Percentiles rank a stretch among this genome's conserved stretches.
phyloP scores from a whole-genome alignment of 129 eudicot species.

The Apium graveolens region DNA sequence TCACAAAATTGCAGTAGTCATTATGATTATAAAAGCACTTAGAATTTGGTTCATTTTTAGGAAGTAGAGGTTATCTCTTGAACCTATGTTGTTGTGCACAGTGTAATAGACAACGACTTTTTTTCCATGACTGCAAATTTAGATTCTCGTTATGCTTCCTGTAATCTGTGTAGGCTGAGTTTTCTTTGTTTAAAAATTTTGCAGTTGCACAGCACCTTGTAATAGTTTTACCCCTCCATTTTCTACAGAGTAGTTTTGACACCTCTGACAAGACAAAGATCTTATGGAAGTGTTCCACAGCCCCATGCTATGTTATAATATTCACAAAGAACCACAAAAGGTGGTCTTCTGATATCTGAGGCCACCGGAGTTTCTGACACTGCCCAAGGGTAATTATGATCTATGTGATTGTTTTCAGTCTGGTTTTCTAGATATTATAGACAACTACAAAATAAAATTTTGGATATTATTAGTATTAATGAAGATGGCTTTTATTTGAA shows the following conservation, averaged over 20 bases:
- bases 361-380: constrained; percentile 41
- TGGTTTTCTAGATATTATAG: background rate
- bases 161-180: background rate
- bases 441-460: background rate
- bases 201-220: no score
- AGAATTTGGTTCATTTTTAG: background rate
- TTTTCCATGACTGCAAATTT: background rate
- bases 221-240: background rate
- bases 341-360: constrained; percentile 41
- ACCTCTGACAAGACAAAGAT: constrained; percentile 38
- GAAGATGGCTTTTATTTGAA: constrained; percentile 2
- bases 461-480: background rate
- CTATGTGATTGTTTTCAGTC: background rate
- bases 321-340: constrained; percentile 38
- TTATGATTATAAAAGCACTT: no score
- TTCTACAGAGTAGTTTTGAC: constrained; percentile 36
- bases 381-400: constrained; percentile 3
- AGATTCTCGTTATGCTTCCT: background rate
- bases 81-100: background rate
- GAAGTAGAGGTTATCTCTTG: background rate
- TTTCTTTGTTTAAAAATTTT: background rate
- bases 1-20: background rate
- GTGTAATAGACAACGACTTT: background rate
- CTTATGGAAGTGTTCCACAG: constrained; percentile 28
- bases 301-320: constrained; percentile 38